Base-by-base conservation (phyloP, 805 yeast genomes). In the Ascoidea rubescens region DNA sequence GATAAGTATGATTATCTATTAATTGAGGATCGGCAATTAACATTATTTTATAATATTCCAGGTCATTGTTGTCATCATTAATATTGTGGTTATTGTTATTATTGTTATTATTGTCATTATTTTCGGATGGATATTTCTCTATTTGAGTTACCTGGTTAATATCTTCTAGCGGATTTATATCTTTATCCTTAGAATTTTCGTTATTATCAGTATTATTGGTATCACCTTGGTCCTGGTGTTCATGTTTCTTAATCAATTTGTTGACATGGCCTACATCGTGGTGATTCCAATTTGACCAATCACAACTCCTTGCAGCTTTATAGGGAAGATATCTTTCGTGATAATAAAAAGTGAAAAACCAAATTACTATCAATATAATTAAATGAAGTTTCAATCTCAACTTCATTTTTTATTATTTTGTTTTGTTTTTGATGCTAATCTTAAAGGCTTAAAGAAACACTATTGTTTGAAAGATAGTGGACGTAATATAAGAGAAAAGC, bases 1-100 rank as follows among this genome's bases (percentile, higher is more conserved):
- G 95, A 63, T 93, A 93, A 0, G 98, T 85, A 65, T 85, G 79
- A 31, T 73, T 84, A 62, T 93, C 99, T 60, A 93, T 84, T 47
- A 93, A 73, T 64, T 93, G 99, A 0, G 99, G 99, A 62, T 93
- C 99, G 0, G 97, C 98, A 43, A 87, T 72, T 10, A 93, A 56
- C 0, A 77, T 77, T 32, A 85, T 71, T 53, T 78, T 64, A 59
- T 78, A 79, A 1, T 78, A 73, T 1, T 55, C 55, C 28, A 21
- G 28, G 3, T 21, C 28, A 2, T 61, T 60, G 4, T 57, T 60
- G 30, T 60, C 55, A 4, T 63, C 45, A 8, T 10, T 37, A 37
- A 10, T 37, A 37, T 37, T 37, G 8, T 10, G 14, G 8, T 37
- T 8, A 10, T 4, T 37, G 14, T 37, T 14, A 10, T 10, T 10